Evolutionary conservation across 1,284 basidiomycete genomes (phyloP), one percentile per base, ranked within the genome.

Genomic region (Rhodotorula sp.): DNA sequence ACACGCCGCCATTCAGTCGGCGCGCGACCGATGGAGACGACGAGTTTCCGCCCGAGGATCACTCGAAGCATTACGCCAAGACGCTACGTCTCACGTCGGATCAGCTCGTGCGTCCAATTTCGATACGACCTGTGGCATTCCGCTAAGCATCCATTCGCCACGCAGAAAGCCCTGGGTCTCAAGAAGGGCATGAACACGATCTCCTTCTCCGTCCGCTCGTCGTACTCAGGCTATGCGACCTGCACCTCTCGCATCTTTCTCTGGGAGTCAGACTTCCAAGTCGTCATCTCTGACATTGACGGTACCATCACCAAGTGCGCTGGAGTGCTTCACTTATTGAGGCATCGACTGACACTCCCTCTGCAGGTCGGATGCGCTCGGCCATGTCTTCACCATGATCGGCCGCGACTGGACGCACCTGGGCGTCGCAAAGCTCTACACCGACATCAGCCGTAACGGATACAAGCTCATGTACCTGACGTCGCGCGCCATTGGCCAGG

Each of bases 361-460:
- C 57, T 4, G 16, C 76, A 96, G 92, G 81, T 98, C 95, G 2
- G 97, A 99, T 82, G 97, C 94, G 1, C 85, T 99, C 4, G 97
- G 97, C 0, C 97, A 99, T 80, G 90, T 99, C 62, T 97, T 97
- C 80, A 96, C 95, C 7, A 95, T 98, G 87, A 97, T 99, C 77
- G 97, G 97, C 8, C 88, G 96, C n/a, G 97, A 99, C 82, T 99
- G 97, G 97, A 99, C 97, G 7, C 97, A 99, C 81, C 85, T 93
- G 23, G 97, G 97, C 23, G 96, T 99, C 25, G 97, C 97, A 10
- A 99, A 99, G 82, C 86, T 99, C 27, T 99, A 99, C 83, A 97
- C 93, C 5, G 97, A 99, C 79, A 97, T 99, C 74, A 80, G 81
- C 67, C 88, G 92, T 71, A 99, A 99, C 79, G 97, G 97, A 50